Conservation (phyloP, 805 yeast genomes). For the Starmerella gropengiesseri region DNA sequence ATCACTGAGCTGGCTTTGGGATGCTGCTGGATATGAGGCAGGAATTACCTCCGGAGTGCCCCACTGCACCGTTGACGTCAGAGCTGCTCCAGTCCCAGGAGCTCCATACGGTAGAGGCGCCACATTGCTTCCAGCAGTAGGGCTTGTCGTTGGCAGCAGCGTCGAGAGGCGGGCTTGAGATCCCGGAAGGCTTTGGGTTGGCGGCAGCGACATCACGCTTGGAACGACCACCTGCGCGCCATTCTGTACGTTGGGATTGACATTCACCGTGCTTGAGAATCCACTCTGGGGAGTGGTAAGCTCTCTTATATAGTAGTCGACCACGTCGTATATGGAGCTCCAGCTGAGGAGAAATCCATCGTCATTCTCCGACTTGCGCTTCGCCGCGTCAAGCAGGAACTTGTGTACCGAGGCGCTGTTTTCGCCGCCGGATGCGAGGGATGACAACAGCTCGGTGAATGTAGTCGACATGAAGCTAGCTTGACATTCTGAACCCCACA, state of each 20-base stretch:
- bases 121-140: neutral
- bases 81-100: too few species aligned
- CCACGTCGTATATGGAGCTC: conserved; percentile 16
- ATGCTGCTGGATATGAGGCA: neutral
- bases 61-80: neutral
- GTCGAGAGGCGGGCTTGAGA: neutral
- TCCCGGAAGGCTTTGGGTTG: neutral
- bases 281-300: conserved; percentile 5
- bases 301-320: conserved; percentile 16
- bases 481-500: conserved; percentile 78
- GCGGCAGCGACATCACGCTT: neutral
- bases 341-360: conserved; percentile 36
- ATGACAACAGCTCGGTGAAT: conserved; percentile 66
- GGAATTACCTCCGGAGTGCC: neutral
- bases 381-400: conserved; percentile 36
- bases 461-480: conserved; percentile 67
- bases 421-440: conserved; percentile 38
- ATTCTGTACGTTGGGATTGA: neutral
- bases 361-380: conserved; percentile 19
- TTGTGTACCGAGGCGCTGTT: conserved; percentile 33
- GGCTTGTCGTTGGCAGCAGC: neutral
- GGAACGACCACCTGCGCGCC: neutral
- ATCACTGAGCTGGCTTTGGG: conserved; percentile 31
- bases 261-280: neutral
- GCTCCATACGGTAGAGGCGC: neutral